Evolutionary conservation across 768 basidiomycete species (phyloP).

Genomic region (Termitomyces sp.): DNA sequence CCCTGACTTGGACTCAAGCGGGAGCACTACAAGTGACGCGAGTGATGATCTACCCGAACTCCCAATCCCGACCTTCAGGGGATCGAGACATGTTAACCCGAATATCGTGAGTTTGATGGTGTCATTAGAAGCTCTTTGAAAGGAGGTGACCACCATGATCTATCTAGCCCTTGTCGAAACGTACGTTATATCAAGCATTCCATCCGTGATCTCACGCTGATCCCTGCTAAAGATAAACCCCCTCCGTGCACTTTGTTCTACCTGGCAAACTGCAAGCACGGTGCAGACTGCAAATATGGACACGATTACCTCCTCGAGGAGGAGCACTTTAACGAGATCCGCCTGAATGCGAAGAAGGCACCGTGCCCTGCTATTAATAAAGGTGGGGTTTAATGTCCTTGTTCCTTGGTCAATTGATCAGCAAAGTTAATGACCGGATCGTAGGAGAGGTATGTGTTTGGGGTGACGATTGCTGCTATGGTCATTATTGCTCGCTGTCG

Average conservation of each 20-base stretch:
- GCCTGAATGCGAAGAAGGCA: conserved; percentile 51
- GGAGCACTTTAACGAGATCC: conserved; percentile 49
- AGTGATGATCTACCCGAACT: conserved; percentile 29
- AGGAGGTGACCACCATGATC: neutral
- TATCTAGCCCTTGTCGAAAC: conserved; percentile 51
- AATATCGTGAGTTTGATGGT: conserved; percentile 35
- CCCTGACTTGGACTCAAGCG: conserved; percentile 36
- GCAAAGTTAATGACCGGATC: conserved; percentile 5
- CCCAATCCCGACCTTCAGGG: conserved; percentile 27
- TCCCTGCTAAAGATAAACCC: conserved; percentile 41
- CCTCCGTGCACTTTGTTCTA: conserved; percentile 67
- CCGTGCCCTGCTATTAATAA: conserved; percentile 58
- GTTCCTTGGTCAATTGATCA: neutral
- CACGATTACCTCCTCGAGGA: conserved; percentile 55
- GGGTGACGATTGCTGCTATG: conserved; percentile 56
- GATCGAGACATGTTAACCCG: conserved; percentile 42
- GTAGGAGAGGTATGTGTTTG: conserved; percentile 51
- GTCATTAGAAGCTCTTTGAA: neutral
- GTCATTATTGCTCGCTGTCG: conserved; percentile 42
- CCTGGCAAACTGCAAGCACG: conserved; percentile 55
- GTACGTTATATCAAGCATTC: conserved; percentile 30
- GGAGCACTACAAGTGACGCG: conserved; percentile 40
- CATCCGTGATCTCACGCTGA: conserved; percentile 12
- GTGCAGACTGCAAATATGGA: conserved; percentile 50
- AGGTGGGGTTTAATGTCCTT: conserved; percentile 28